phyloP scores from a whole-genome alignment of 2,329 filamentous ascomycete genomes.

The Ascosphaera pollenicola region DNA sequence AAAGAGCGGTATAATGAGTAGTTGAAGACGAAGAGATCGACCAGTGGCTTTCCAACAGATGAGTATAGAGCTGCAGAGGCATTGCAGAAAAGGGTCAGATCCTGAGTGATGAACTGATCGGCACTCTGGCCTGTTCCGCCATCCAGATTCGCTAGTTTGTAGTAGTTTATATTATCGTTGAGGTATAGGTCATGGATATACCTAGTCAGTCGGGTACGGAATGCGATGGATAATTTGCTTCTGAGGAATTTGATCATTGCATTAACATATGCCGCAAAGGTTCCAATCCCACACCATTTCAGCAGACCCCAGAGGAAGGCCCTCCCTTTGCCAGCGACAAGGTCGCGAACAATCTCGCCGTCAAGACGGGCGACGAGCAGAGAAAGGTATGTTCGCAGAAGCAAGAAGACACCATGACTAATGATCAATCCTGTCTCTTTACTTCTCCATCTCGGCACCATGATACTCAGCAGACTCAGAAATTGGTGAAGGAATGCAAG shows the following conservation, averaged over 20 bases:
- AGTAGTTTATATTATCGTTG: conserved; percentile 87
- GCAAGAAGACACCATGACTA: conserved; percentile 72
- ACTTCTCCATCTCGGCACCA: conserved; percentile 87
- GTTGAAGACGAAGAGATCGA: conserved; percentile 96
- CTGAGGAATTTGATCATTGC: conserved; percentile 98
- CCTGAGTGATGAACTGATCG: conserved; percentile 95
- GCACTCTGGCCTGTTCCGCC: conserved; percentile 79
- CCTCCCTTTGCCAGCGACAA: conserved; percentile 85
- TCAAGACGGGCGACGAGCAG: conserved; percentile 81
- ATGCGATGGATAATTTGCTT: conserved; percentile 94
- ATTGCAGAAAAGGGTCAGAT: conserved; percentile 85
- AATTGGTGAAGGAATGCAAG: conserved; percentile 95
- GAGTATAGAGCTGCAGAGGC: conserved; percentile 86
- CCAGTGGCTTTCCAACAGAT: conserved; percentile 86
- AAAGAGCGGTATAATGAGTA: conserved; percentile 88
- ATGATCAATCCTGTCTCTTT: conserved; percentile 84
- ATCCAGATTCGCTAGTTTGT: conserved; percentile 81
- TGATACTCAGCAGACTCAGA: conserved; percentile 84
- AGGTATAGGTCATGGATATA: conserved; percentile 97
- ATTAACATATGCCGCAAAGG: conserved; percentile 89
- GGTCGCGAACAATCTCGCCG: conserved; percentile 84
- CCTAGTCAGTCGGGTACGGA: conserved; percentile 77
- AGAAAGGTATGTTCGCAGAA: conserved; percentile 84
- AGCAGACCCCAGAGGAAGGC: conserved; percentile 69
- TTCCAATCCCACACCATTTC: conserved; percentile 91